Percentiles rank a stretch among this genome's conserved stretches.
Conservation (phyloP, 1,284 basidiomycete species). For the Leccinum laetum region DNA sequence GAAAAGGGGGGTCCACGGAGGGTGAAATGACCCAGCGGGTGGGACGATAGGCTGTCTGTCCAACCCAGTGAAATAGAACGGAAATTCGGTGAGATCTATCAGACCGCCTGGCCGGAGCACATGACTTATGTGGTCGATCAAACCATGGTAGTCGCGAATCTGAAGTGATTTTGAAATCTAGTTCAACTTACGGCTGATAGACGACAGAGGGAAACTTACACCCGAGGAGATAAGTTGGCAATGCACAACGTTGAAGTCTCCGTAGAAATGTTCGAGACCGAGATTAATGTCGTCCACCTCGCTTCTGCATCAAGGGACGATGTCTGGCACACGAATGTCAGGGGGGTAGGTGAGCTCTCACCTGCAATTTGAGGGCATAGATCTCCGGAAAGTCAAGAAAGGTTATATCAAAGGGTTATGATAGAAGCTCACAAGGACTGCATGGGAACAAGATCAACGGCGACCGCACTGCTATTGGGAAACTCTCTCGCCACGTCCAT, state of each 20-base stretch:
- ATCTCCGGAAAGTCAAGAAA: slow-evolving; percentile 35
- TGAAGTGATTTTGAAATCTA: slow-evolving; percentile 29
- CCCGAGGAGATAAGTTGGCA: slow-evolving; percentile 68
- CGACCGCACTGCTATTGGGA: slow-evolving; percentile 65
- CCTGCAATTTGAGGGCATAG: slow-evolving; percentile 71
- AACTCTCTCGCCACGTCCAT: slow-evolving; percentile 72
- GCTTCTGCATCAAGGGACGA: slow-evolving; percentile 46
- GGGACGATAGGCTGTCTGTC: slow-evolving; percentile 46
- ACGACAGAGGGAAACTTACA: slow-evolving; percentile 41
- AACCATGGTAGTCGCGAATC: slow-evolving; percentile 65
- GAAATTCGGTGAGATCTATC: slow-evolving; percentile 65
- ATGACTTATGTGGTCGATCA: slow-evolving; percentile 67
- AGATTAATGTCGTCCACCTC: slow-evolving; percentile 84
- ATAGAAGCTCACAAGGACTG: slow-evolving; percentile 53
- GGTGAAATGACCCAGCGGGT: slow-evolving; percentile 40
- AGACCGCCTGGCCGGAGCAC: slow-evolving; percentile 71
- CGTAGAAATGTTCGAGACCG: slow-evolving; percentile 77
- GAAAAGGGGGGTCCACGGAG: slow-evolving; percentile 62
- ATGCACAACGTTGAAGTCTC: slow-evolving; percentile 74
- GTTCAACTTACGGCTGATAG: slow-evolving; percentile 8
- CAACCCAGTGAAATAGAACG: slow-evolving; percentile 59
- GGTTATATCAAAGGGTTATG: slow-evolving; percentile 13
- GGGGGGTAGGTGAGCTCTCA: slow-evolving; percentile 31
- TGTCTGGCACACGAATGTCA: slow-evolving; percentile 7
- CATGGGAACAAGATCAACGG: slow-evolving; percentile 78